Evolutionary conservation across 441 rosid genomes (phyloP), one percentile per base, ranked within the genome.

Genomic region (Flueggea neowawraea): DNA sequence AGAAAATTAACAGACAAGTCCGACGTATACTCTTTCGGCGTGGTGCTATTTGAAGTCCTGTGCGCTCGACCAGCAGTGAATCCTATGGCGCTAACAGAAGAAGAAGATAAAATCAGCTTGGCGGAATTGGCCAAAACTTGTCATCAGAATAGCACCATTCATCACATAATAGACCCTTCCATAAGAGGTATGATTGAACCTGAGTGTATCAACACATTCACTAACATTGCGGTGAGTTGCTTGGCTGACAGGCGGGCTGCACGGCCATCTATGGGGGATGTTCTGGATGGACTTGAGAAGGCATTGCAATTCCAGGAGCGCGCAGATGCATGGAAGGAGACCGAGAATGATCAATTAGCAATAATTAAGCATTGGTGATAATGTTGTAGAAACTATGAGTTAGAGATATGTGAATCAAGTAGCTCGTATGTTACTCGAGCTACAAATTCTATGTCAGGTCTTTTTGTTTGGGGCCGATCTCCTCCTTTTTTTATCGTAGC

Each of bases 1-100:
- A 57, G 22, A 65, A 57, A 32, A n/a, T 12, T 65, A 12, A 65
- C 62, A 13, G 53, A 50, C 57, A 64, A 65, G 39, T 65, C 62
- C 7, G 57, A 65, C 50, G 57, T 65, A 16, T 65, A 65, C 54
- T 65, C 69, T 4, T 65, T 57, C 11, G 62, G 69, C 0, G 69
- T 65, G 28, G 44, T 65, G 39, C 6, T 65, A 56, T 31, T 50
- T n/a, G 69, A 65, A n/a, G 69, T 65, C 12, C 14, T 65, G 9
- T 65, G 50, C 36, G 69, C 62, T 6, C 36, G 62, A 39, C 51
- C 62, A 17, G 43, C 62, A 16, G 32, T 53, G 55, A 53, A 53
- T 4, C 12, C 8, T 6, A 43, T 43, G 45, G 12, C 12, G 45
- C 10, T 43, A 52, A n/a, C n/a, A n/a, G n/a, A n/a, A 11, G 52